phyloP scores from a whole-genome alignment of 371 early-diverging fungal species.

The Mucor circinelloides region DNA sequence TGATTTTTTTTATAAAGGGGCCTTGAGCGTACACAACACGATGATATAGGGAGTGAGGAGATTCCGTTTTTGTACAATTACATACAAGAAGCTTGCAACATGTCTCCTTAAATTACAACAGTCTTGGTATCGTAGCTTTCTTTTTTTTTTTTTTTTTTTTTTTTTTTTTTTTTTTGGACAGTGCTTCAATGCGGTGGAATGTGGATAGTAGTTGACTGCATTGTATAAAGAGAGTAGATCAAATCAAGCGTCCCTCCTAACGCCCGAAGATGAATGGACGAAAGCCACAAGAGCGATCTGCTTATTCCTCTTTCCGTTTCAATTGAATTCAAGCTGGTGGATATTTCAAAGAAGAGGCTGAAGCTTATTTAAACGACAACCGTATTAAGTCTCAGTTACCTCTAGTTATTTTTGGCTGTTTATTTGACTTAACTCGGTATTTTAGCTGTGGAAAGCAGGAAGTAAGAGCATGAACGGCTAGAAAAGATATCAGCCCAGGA shows the following conservation, averaged over 20 bases:
- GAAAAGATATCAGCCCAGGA: conserved; percentile 33
- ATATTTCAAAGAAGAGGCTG: conserved; percentile 47
- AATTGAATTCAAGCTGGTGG: conserved; percentile 66
- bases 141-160: too few species aligned
- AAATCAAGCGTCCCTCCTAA: conserved; percentile 47
- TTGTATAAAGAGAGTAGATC: too few species aligned
- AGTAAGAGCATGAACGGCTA: conserved; percentile 84
- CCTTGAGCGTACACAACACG: too few species aligned
- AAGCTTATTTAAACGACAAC: conserved; percentile 36
- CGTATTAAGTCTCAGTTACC: conserved; percentile 61
- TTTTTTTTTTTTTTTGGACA: too few species aligned
- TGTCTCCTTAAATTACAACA: too few species aligned
- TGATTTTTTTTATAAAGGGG: too few species aligned
- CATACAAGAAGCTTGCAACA: too few species aligned
- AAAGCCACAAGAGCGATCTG: conserved; percentile 81
- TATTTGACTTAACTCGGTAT: conserved; percentile 89
- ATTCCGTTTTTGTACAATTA: too few species aligned
- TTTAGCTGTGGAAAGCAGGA: conserved; percentile 91
- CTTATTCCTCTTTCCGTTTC: conserved; percentile 88
- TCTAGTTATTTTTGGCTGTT: conserved; percentile 82
- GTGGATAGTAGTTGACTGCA: too few species aligned
- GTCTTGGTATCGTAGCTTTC: too few species aligned
- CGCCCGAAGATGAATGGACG: conserved; percentile 89
- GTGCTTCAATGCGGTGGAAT: too few species aligned
- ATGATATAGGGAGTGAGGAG: too few species aligned